These are phyloP conservation scores for Endocalyx cinctus DNA, from an alignment of 2,329 filamentous ascomycete genomes.

Conservation along the genomic window DNA sequence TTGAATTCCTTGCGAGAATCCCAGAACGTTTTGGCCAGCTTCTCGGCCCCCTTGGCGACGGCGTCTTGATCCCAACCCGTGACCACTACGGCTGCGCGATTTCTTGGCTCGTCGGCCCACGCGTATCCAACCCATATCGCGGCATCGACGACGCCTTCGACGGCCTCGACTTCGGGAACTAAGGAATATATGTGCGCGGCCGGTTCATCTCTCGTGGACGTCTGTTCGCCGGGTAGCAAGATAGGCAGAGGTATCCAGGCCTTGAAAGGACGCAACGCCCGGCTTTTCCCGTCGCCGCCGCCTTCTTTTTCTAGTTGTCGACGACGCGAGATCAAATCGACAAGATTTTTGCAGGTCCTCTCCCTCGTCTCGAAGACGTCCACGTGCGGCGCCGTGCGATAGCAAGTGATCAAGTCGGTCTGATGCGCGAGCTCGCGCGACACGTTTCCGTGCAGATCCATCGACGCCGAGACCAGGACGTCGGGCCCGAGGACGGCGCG, in stretches of 20 bases:
- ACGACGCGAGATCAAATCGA: slow-evolving; percentile 31
- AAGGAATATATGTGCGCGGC: slow-evolving; percentile 46
- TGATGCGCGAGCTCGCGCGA: slow-evolving; percentile 43
- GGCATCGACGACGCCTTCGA: slow-evolving; percentile 41
- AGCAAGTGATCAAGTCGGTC: slow-evolving; percentile 49
- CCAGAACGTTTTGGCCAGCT: slow-evolving; percentile 44
- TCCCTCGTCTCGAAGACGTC: slow-evolving; percentile 46
- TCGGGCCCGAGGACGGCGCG: slow-evolving; percentile 39
- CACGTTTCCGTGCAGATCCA: slow-evolving; percentile 54
- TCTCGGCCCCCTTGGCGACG: slow-evolving; percentile 36
- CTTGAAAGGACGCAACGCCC: slow-evolving; percentile 37
- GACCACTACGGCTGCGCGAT: slow-evolving; percentile 44
- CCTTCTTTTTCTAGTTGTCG: slow-evolving; percentile 13
- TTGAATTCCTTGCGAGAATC: slow-evolving; percentile 38
- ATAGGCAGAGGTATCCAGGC: slow-evolving; percentile 50
- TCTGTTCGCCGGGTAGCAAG: slow-evolving; percentile 50
- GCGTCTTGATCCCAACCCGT: slow-evolving; percentile 43
- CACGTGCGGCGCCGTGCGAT: slow-evolving; percentile 47
- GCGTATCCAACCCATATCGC: slow-evolving; percentile 53
- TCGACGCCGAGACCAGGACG: slow-evolving; percentile 47
- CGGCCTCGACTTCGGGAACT: slow-evolving; percentile 37
- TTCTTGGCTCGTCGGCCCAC: slow-evolving; percentile 51
- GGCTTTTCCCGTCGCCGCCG: too few species aligned
- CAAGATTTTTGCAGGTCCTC: slow-evolving; percentile 45
- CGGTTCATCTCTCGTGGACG: slow-evolving; percentile 48